Conservation (phyloP, 2,329 filamentous ascomycete species). For the Cladosporium colombiae region DNA sequence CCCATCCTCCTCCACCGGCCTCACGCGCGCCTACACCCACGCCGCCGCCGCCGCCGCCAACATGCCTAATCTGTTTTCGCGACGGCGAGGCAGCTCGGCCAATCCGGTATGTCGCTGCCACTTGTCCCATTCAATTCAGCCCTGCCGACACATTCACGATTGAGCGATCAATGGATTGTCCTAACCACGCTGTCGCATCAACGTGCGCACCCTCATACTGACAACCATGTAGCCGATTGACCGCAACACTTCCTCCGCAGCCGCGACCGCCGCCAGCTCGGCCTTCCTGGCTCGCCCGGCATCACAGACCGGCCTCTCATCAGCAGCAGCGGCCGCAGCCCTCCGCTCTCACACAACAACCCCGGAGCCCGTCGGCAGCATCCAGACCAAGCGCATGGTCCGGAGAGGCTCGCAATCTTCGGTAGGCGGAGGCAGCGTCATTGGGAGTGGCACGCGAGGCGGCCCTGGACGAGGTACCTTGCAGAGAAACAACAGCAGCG, state of each 20-base stretch:
- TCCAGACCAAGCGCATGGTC: constrained; percentile 83
- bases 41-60: constrained; percentile 8
- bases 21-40: background rate
- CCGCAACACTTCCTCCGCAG: constrained; percentile 69
- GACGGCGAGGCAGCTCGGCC: constrained; percentile 31
- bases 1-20: background rate
- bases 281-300: constrained; percentile 72
- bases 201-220: background rate
- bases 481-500: constrained; percentile 67
- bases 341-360: constrained; percentile 75
- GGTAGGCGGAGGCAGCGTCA: constrained; percentile 51
- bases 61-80: constrained; percentile 33
- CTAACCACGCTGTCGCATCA: background rate
- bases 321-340: constrained; percentile 83
- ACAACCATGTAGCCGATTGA: constrained; percentile 44
- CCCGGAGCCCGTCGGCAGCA: constrained; percentile 75
- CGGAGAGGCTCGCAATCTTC: constrained; percentile 75
- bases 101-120: constrained; percentile 35
- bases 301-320: constrained; percentile 69
- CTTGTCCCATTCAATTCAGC: background rate
- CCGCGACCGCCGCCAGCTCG: constrained; percentile 72
- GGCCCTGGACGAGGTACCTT: constrained; percentile 49
- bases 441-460: constrained; percentile 27
- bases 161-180: constrained; percentile 14
- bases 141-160: background rate